Evolutionary conservation across 352 stramenopile species (phyloP).

Genomic region (Globisporangium nagaii): DNA sequence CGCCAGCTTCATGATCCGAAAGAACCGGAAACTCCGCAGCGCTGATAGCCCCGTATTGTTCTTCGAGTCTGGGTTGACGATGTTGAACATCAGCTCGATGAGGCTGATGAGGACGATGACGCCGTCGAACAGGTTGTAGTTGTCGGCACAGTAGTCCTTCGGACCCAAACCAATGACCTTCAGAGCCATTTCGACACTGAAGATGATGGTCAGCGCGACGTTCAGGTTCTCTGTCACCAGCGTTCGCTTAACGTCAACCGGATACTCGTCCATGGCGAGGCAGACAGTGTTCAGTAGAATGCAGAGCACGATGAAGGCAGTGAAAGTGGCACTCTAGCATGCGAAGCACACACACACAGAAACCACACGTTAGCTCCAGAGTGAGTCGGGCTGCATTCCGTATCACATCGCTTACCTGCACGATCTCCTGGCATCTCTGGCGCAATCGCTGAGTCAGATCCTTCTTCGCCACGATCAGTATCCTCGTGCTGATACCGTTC

Average conservation of each 20-base stretch:
- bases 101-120: slow-evolving; percentile 49
- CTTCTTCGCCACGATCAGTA: slow-evolving; percentile 16
- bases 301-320: slow-evolving; percentile 28
- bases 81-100: slow-evolving; percentile 33
- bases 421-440: slow-evolving; percentile 13
- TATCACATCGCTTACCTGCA: slow-evolving; percentile 8
- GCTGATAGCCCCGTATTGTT: slow-evolving; percentile 57
- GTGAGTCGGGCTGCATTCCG: not conserved
- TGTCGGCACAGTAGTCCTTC: slow-evolving; percentile 33
- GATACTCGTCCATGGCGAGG: slow-evolving; percentile 53
- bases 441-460: slow-evolving; percentile 14
- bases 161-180: slow-evolving; percentile 60
- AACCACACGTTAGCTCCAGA: not conserved
- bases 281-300: slow-evolving; percentile 64
- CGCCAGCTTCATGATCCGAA: slow-evolving; percentile 88
- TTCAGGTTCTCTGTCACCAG: slow-evolving; percentile 28
- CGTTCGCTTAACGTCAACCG: slow-evolving; percentile 12
- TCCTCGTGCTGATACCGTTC: slow-evolving; percentile 9
- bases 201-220: slow-evolving; percentile 33
- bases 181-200: slow-evolving; percentile 39
- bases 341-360: not conserved
- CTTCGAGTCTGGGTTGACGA: slow-evolving; percentile 14
- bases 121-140: slow-evolving; percentile 55
- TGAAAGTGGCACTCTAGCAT: slow-evolving; percentile 29
- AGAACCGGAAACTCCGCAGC: slow-evolving; percentile 75